Base-by-base conservation (phyloP, 176 grass and related monocot genomes). In the Lolium multiflorum region DNA sequence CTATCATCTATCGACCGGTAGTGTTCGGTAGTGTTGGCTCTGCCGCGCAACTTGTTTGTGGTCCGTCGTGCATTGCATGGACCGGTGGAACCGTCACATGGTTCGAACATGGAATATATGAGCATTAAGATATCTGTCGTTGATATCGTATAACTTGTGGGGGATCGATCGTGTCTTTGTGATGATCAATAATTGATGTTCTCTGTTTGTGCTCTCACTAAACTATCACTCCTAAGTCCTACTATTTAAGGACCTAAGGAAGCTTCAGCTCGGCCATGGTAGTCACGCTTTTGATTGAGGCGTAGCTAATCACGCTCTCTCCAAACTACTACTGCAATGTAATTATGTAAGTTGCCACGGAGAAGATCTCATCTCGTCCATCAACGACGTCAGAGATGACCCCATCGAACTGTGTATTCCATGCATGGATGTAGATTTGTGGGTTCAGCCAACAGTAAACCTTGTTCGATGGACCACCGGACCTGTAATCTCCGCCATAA, bases 41-140 rank as follows among this genome's bases (percentile, higher is more conserved):
- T 13, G 22, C 4, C 31, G 0, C 9, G 24, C 50, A 63, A 50
- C 59, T 20, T 58, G 46, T 16, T 11, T 76, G 25, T 71, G 22
- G 44, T 22, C 73, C 14, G 59, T 5, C 37, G 43, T 26, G 37
- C 25, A 20, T 49, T 55, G 73, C 21, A 5, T 71, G 73, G 79
- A 64, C 37, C 62, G 80, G 80, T 39, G 80, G 81, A 80, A 74
- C 67, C 75, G 11, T 87, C 89, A 75, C 89, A 81, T 91, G 85
- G 78, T 20, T 20, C n/a, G 47, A 41, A 58, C 83, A 43, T 60
- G 62, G 71, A 71, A 44, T 78, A 82, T 82, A 82, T 9, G 1
- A 64, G 12, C 4, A 44, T 80, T 46, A 7, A 83, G 41, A 67
- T 77, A 76, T 69, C 49, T 55, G 75, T 57, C 11, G 75, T 9